phyloP scores from a whole-genome alignment of 2,329 filamentous ascomycete species.

The Aspergillus sp. region DNA sequence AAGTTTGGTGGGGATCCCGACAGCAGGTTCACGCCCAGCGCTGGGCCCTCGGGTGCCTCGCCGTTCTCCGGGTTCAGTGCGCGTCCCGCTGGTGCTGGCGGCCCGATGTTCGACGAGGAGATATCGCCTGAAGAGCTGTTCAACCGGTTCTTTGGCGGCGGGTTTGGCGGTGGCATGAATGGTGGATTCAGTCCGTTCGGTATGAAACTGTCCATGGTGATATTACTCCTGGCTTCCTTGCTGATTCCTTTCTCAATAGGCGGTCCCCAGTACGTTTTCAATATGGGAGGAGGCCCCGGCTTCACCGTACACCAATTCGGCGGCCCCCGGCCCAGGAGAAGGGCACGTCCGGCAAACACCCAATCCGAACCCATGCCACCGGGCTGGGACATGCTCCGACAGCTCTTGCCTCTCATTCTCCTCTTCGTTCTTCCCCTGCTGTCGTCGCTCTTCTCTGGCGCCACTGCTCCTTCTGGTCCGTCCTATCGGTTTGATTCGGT shows the following conservation, averaged over 20 bases:
- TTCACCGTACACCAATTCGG: constrained; percentile 95
- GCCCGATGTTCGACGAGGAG: constrained; percentile 72
- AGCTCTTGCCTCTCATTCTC: constrained; percentile 77
- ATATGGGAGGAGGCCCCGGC: constrained; percentile 82
- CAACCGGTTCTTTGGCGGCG: constrained; percentile 87
- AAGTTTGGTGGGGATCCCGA: constrained; percentile 87
- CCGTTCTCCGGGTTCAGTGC: constrained; percentile 37
- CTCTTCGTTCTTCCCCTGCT: constrained; percentile 80
- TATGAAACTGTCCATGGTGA: constrained; percentile 23
- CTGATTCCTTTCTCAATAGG: constrained; percentile 23
- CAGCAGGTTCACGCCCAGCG: constrained; percentile 60
- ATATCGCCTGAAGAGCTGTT: constrained; percentile 96
- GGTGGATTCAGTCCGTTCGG: constrained; percentile 60
- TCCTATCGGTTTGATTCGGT: constrained; percentile 64
- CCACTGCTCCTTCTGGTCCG: constrained; percentile 51
- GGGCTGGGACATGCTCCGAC: constrained; percentile 50
- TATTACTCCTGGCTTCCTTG: constrained; percentile 2
- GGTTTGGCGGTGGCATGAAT: constrained; percentile 36
- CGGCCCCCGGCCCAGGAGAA: constrained; percentile 62
- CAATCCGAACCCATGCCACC: constrained; percentile 44
- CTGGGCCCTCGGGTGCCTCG: constrained; percentile 30
- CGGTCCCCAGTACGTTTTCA: constrained; percentile 88
- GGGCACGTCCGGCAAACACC: constrained; percentile 58
- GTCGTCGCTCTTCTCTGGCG: constrained; percentile 62
- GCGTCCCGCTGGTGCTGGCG: constrained; percentile 25